Evolutionary conservation across 2,329 filamentous ascomycete genomes (phyloP).

Genomic region (Aspergillus hortae): DNA sequence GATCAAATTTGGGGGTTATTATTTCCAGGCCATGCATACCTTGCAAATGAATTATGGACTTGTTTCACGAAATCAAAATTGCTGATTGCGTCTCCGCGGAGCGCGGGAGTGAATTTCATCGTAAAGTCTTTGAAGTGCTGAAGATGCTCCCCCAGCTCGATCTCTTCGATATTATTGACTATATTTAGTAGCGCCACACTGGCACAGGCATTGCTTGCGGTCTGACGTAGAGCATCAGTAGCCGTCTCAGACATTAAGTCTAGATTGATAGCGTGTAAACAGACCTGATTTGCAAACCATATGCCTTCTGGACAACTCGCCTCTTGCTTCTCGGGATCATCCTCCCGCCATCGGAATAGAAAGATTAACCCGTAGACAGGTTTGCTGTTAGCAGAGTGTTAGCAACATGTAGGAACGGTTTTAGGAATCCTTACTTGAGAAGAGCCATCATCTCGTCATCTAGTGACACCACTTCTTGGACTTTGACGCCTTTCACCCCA

Average conservation of each 20-base stretch:
- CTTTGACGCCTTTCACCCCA: conserved; percentile 68
- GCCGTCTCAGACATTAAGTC: background rate
- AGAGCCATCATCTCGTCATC: conserved; percentile 63
- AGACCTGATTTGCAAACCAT: conserved; percentile 92
- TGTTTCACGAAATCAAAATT: conserved; percentile 72
- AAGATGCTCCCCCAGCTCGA: conserved; percentile 69
- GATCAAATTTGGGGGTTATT: background rate
- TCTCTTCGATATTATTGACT: conserved; percentile 71
- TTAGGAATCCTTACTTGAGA: conserved; percentile 55
- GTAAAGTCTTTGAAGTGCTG: conserved; percentile 71
- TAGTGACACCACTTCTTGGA: conserved; percentile 72
- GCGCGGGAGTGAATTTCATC: conserved; percentile 61
- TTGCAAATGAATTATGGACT: conserved; percentile 84
- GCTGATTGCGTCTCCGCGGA: conserved; percentile 72
- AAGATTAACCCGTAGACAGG: conserved; percentile 86
- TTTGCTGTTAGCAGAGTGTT: conserved; percentile 46
- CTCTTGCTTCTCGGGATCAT: conserved; percentile 51
- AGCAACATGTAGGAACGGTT: background rate
- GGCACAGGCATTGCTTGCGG: conserved; percentile 79
- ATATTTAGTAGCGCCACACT: conserved; percentile 93
- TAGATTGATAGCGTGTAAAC: conserved; percentile 10
- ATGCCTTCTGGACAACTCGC: conserved; percentile 60
- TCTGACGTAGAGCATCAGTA: conserved; percentile 49
- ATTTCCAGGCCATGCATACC: conserved; percentile 42
- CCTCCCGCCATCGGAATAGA: conserved; percentile 68